Evolutionary conservation across 1,284 basidiomycete genomes (phyloP), one percentile per base, ranked within the genome.

Genomic region (Irpex rosettiformis): DNA sequence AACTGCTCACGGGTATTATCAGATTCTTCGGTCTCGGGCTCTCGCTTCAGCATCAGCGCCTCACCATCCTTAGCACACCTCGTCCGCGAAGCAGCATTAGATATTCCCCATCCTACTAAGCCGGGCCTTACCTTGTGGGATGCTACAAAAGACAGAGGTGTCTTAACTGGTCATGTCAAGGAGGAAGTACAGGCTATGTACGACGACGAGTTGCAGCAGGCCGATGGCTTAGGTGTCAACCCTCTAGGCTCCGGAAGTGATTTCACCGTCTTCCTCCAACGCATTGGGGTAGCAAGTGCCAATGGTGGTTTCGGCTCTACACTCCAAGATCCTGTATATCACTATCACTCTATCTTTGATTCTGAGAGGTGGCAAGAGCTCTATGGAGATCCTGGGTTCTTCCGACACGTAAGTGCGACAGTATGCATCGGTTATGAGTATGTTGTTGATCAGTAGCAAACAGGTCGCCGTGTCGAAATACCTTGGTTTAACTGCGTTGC

Each of bases 1-100:
- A 8, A 28, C 27, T 54, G 7, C 21, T 16, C n/a, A 6, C n/a
- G 2, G 8, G 8, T 10, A 2, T 6, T 13, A 13, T n/a, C 70
- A 76, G 90, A 91, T 67, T 78, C 79, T 2, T 88, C 91, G 0
- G 86, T 87, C 1, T 63, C 79, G 13, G 96, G 95, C n/a, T 86
- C 88, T 11, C 76, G 75, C 28, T 91, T 88, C 71, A 57, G 64
- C 11, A 77, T 79, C 27, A 58, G 65, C 42, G 85, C 77, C 3
- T 91, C 88, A 0, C 91, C 94, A n/a, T 94, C 91, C 1, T 82
- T 98, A 1, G 87, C 90, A 1, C 83, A 88, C 64, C 75, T 96
- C 25, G 77, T 97, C 53, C 81, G 81, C 51, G 48, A 10, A 1
- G 83, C 83, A 1, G 93, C 93, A 0, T 73, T 84, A 56, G 82